Conservation (phyloP, 371 early-diverging fungal genomes). For the Dentiscutata heterogama region DNA sequence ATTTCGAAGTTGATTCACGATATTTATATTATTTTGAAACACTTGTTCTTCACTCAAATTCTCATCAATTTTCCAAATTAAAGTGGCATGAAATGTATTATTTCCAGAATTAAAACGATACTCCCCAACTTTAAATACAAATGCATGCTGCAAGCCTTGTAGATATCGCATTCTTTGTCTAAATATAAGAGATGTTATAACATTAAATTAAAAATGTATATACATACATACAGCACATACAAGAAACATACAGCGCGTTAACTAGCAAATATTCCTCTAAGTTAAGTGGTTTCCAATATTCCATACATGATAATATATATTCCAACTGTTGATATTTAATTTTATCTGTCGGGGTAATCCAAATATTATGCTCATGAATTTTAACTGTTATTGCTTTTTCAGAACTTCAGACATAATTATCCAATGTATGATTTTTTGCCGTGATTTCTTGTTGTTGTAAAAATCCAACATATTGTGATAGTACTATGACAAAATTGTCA, state of each 20-base stretch:
- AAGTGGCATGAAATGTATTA: not conserved
- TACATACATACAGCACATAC: no score
- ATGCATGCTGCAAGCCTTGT: not conserved
- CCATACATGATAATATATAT: no score
- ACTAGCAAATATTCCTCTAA: no score
- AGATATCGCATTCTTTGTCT: not conserved
- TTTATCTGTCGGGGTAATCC: not conserved
- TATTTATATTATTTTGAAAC: not conserved
- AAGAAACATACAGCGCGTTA: no score
- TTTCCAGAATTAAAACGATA: no score
- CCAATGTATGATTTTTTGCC: not conserved
- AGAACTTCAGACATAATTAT: not conserved
- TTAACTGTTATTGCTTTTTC: slow-evolving; percentile 5
- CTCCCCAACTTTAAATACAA: no score
- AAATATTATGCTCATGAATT: slow-evolving; percentile 4
- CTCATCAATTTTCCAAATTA: slow-evolving; percentile 1
- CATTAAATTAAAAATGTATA: no score
- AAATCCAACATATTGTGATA: not conserved
- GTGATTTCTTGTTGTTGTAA: not conserved
- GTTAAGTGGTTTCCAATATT: no score
- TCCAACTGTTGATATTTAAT: not conserved
- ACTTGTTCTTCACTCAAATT: not conserved
- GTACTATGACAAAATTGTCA: not conserved
- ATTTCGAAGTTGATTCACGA: not conserved
- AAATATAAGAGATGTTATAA: no score